Percentiles rank a stretch among this genome's conserved stretches.
Evolutionary conservation across 1,139 yeast species (phyloP).

Genomic region (Casaregolazyma lundiana): DNA sequence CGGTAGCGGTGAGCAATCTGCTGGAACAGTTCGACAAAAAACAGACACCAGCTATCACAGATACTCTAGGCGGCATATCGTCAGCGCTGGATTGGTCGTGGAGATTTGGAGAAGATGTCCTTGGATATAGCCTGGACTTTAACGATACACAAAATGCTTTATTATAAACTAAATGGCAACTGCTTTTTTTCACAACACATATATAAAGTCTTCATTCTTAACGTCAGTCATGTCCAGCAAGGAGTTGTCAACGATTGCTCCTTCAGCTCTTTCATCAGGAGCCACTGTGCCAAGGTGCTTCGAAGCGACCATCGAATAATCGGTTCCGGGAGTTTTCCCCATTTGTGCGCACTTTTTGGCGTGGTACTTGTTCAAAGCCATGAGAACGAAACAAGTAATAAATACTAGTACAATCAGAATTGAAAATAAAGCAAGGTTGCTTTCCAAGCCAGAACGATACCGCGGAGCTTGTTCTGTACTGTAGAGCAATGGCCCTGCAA

Average conservation of each 20-base stretch:
- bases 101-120: background rate
- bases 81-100: background rate
- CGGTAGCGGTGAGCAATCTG: conserved; percentile 6
- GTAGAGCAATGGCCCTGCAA: conserved; percentile 66
- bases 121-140: background rate
- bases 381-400: background rate
- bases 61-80: background rate
- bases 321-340: conserved; percentile 15
- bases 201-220: conserved; percentile 13
- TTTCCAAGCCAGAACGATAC: conserved; percentile 40
- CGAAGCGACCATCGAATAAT: conserved; percentile 13
- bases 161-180: no score
- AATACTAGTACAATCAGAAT: conserved; percentile 8
- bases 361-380: conserved; percentile 12
- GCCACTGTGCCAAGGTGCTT: background rate
- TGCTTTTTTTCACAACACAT: conserved; percentile 8
- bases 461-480: conserved; percentile 47
- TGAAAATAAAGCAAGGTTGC: conserved; percentile 15
- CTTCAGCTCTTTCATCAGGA: background rate
- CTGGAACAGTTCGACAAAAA: conserved; percentile 5
- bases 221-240: conserved; percentile 12
- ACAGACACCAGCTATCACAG: background rate
- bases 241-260: conserved; percentile 9
- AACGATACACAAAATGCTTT: background rate
- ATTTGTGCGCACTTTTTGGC: conserved; percentile 10